Base-by-base conservation (phyloP, 306 rosid species). In the Quillaja saponaria region DNA sequence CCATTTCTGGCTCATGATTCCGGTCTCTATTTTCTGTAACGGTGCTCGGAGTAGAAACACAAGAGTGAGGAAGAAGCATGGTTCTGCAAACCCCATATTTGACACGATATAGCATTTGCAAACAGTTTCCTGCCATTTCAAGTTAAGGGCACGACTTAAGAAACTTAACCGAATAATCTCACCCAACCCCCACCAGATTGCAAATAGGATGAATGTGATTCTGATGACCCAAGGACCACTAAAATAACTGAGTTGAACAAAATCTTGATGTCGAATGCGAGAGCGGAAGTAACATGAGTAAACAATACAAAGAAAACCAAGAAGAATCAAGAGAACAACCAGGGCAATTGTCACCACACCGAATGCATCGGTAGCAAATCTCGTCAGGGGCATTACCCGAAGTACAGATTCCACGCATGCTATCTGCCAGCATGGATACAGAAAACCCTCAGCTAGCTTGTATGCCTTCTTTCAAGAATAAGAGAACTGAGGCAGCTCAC, bases 371-470 rank as follows among this genome's bases (percentile, higher is more conserved):
- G 96, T 88, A 92, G 85, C 79, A 73, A 81, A 55, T 71, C 94
- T 92, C 76, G 95, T 77, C 98, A 66, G 98, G 96, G 95, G 98
- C 98, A 92, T 92, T 86, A 88, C 98, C 96, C 94, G 82, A 84
- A 77, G 57, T 86, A 88, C 96, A 84, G 84, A 84, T 84, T 92
- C 96, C 90, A 92, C 86, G 96, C 96, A 92, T 92, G 90, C 98
- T 92, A 90, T 84, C 96, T 77, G 85, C 87, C 95, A 92, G 96
- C 92, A 88, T 92, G 96, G 95, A 92, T 84, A 76, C 95, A 54
- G 69, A 77, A 73, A 83, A 73, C 55, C 88, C 90, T 78, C 82
- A 28, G 54, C 79, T 58, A 77, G 80, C 65, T 25, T 35, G 49
- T 15, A 58, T 8, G 76, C 76, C 77, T 79, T 61, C 80, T 74